Evolutionary conservation across 2,329 filamentous ascomycete species (phyloP), one percentile per base, ranked within the genome.

Genomic region (Blumeriella jaapii): DNA sequence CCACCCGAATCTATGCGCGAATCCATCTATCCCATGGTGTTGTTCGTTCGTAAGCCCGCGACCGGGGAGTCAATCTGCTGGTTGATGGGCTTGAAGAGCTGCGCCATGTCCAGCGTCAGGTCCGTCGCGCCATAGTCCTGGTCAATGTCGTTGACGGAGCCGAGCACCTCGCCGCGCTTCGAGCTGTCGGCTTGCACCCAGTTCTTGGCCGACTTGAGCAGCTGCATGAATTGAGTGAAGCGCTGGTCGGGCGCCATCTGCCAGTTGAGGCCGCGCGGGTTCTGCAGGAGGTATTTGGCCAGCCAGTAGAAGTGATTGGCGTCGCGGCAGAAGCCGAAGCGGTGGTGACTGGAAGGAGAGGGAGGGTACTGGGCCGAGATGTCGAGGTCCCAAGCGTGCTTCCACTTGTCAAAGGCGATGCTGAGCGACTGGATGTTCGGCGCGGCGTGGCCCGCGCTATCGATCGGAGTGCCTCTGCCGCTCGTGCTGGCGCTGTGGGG

Each of bases 221-320:
- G 48, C 37, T 68, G 62, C 40, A 81, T 74, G 17, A 78, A 65
- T 45, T 74, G 70, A 34, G 61, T 60, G 42, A 79, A 73, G 5
- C 75, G 67, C 38, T 65, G 57, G 46, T 82, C 74, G n/a, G 73
- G 61, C 10, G 66, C 57, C 48, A 70, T 59, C 27, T 68, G 62
- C 51, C 73, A 64, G 45, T 78, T 69, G 18, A 63, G 57, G 9
- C 62, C 53, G 16, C 65, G 61, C 12, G 68, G 70, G 41, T 71
- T 70, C 52, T 74, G 71, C 35, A 83, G 59, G 50, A 82, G 65
- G 48, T 73, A 69, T 41, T 70, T 78, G 11, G 75, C 78, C 26
- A 84, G 64, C 67, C 74, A 84, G 59, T 78, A 84, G 54, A 78
- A 84, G 49, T 82, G 78, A 10, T 82, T 70, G 2, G 70, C 78